Conservation (phyloP, 306 rosid species). For the Cajanus cajan region DNA sequence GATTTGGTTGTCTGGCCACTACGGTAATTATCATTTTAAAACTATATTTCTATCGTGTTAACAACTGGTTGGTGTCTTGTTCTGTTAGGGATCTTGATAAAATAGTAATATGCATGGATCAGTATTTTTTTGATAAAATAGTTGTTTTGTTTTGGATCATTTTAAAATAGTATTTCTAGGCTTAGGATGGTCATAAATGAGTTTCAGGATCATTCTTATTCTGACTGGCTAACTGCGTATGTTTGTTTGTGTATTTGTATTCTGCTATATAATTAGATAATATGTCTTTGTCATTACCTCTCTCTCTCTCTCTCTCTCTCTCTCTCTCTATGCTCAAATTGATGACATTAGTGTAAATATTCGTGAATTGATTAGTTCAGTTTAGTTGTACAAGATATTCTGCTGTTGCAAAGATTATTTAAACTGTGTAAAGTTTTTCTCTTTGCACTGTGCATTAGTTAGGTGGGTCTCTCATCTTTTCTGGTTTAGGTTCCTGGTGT, state of each 20-base stretch:
- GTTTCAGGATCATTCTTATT: conserved; percentile 26
- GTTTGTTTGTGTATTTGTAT: not conserved
- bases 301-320: not conserved
- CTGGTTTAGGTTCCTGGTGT: conserved; percentile 39
- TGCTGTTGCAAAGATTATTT: conserved; percentile 24
- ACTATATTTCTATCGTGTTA: not conserved
- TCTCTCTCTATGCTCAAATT: not conserved
- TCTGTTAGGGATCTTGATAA: conserved; percentile 21
- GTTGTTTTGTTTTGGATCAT: conserved; percentile 30
- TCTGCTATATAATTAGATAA: not conserved
- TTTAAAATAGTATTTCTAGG: not conserved
- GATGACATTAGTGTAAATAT: conserved; percentile 36
- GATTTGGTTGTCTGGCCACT: not conserved
- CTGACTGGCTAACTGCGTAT: not conserved
- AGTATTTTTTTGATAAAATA: no score
- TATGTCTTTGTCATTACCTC: no score
- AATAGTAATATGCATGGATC: no score
- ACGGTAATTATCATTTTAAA: not conserved
- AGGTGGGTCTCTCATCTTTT: not conserved
- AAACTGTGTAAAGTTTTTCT: conserved; percentile 15
- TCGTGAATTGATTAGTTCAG: conserved; percentile 27
- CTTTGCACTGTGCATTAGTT: conserved; percentile 13
- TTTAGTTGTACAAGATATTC: conserved; percentile 27
- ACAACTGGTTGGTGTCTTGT: conserved; percentile 4
- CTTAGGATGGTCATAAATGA: conserved; percentile 20